These are phyloP conservation scores for Ganoderma multipileum DNA, from an alignment of 1,284 basidiomycete genomes.

Conservation along the genomic window DNA sequence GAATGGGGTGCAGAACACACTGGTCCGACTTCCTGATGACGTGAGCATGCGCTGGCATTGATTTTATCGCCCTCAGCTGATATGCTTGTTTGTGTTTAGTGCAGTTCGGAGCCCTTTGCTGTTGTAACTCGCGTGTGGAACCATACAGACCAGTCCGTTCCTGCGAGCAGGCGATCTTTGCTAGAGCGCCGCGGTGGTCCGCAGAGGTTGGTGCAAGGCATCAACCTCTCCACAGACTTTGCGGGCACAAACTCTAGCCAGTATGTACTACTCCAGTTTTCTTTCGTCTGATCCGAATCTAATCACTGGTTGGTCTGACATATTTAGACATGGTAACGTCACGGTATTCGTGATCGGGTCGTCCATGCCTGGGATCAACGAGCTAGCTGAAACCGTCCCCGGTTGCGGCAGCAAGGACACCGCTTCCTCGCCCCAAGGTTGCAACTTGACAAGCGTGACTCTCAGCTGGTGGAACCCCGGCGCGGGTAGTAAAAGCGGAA, in stretches of 20 bases:
- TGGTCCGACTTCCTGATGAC: slow-evolving; percentile 52
- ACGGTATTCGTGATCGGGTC: not conserved
- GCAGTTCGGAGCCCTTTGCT: slow-evolving; percentile 55
- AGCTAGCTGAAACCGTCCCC: no score
- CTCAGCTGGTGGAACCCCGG: not conserved
- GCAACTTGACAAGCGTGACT: not conserved
- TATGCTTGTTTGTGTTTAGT: slow-evolving; percentile 35
- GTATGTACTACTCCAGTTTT: slow-evolving; percentile 27
- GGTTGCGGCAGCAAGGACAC: no score
- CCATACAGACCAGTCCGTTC: slow-evolving; percentile 49
- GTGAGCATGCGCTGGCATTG: not conserved
- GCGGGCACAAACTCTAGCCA: slow-evolving; percentile 41
- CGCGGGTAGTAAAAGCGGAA: not conserved
- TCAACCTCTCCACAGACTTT: slow-evolving; percentile 52
- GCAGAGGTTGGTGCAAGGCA: slow-evolving; percentile 45
- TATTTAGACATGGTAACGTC: slow-evolving; percentile 4
- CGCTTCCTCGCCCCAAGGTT: no score
- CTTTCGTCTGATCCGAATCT: not conserved
- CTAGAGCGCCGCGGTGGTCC: slow-evolving; percentile 42
- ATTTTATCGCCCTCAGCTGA: not conserved
- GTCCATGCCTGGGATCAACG: not conserved
- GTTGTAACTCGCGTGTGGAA: slow-evolving; percentile 49
- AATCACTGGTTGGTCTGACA: no score
- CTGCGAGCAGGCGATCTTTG: slow-evolving; percentile 36
- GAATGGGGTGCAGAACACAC: slow-evolving; percentile 51